A percentile compares a stretch with the other conserved stretches of the same genome.
These are phyloP conservation scores for Yamadazyma takamatsuzukensis DNA, from an alignment of 805 yeast species.

Conservation along the genomic window DNA sequence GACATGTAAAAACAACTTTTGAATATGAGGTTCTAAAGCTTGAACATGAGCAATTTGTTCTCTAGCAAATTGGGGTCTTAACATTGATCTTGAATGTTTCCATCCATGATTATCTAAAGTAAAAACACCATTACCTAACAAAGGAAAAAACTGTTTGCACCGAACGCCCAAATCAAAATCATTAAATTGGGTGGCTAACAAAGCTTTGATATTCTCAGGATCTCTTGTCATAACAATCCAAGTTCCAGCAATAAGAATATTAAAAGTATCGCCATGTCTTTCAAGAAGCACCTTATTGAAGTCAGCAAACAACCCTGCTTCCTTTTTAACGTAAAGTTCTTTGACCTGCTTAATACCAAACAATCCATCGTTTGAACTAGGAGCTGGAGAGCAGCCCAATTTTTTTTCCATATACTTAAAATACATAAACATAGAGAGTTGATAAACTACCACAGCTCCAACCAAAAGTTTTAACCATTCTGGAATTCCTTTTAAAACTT, in stretches of 20 bases:
- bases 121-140: slow-evolving; percentile 42
- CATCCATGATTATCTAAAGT: slow-evolving; percentile 42
- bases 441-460: no score
- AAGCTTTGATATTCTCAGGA: slow-evolving; percentile 40
- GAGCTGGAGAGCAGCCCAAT: slow-evolving; percentile 9
- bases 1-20: slow-evolving; percentile 29
- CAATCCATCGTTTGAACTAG: slow-evolving; percentile 9
- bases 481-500: no score
- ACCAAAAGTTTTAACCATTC: no score
- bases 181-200: slow-evolving; percentile 40
- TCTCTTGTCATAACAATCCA: slow-evolving; percentile 26
- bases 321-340: slow-evolving; percentile 10
- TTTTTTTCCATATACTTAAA: no score
- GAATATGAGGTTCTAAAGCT: slow-evolving; percentile 38
- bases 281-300: slow-evolving; percentile 10
- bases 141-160: slow-evolving; percentile 33
- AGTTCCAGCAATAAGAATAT: slow-evolving; percentile 17
- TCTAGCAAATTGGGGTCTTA: slow-evolving; percentile 43
- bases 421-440: no score
- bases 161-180: slow-evolving; percentile 39
- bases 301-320: slow-evolving; percentile 18
- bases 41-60: slow-evolving; percentile 41
- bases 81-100: slow-evolving; percentile 42
- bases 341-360: slow-evolving; percentile 16
- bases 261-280: slow-evolving; percentile 5